phyloP scores from a whole-genome alignment of 2,329 filamentous ascomycete species.

The Aspergillus carbonarius region DNA sequence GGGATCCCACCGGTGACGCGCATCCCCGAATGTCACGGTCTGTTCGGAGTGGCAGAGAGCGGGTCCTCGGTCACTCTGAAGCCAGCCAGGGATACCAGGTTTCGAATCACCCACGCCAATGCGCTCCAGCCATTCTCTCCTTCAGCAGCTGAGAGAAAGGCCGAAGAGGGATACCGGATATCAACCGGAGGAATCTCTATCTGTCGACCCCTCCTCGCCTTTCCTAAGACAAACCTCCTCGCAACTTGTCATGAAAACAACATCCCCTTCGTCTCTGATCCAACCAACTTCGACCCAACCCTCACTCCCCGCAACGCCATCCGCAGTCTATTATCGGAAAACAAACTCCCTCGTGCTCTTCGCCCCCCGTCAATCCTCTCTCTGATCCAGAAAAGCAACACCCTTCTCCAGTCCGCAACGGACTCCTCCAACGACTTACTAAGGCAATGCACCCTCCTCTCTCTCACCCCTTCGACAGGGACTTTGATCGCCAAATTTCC shows the following conservation, averaged over 20 bases:
- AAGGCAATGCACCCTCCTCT: constrained; percentile 27
- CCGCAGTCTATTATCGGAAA: constrained; percentile 61
- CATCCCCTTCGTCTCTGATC: constrained; percentile 78
- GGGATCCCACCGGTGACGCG: constrained; percentile 65
- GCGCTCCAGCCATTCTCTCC: background rate
- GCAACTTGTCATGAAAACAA: constrained; percentile 66
- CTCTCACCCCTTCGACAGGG: constrained; percentile 36
- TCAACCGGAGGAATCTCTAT: constrained; percentile 38
- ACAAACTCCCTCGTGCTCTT: constrained; percentile 68
- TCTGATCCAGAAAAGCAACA: constrained; percentile 56
- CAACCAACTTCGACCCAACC: constrained; percentile 74
- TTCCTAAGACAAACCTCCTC: constrained; percentile 67
- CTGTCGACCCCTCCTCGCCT: constrained; percentile 39
- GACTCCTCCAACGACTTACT: constrained; percentile 58
- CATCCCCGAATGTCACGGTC: constrained; percentile 80
- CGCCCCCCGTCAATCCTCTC: constrained; percentile 63
- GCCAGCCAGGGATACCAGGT: background rate
- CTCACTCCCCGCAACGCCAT: constrained; percentile 80
- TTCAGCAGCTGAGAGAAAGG: background rate
- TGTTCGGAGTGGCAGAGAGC: constrained; percentile 70
- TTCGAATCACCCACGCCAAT: background rate
- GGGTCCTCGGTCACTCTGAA: constrained; percentile 47
- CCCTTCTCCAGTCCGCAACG: constrained; percentile 47
- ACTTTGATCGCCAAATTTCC: constrained; percentile 34
- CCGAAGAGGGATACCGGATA: constrained; percentile 8